Base-by-base conservation (phyloP, 1,139 yeast species). In the Suhomyces panamericanus region DNA sequence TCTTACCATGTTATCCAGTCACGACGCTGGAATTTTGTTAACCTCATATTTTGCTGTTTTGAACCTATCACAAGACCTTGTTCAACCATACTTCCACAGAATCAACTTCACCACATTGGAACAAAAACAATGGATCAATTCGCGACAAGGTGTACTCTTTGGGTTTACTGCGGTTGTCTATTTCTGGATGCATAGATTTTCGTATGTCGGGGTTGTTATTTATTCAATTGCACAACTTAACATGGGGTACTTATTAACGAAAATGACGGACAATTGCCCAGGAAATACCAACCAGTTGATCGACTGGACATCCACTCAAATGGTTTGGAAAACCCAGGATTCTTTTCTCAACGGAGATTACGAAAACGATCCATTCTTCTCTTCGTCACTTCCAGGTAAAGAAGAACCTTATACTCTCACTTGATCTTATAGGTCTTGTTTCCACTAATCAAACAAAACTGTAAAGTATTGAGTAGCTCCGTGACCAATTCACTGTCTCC, bases 151-250 rank as follows among this genome's bases (percentile, higher is more conserved):
- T 0, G 69, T 80, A 15, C 60, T 82, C 36, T 77, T 78, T 52
- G 87, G 87, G 2, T 81, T 80, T 52, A 80, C 83, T 1, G 57
- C 78, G n/a, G 71, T 75, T 38, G 78, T 74, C 58, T 78, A 68
- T 50, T 51, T 69, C 39, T 55, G 78, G 35, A 61, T 79, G 46
- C 62, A 67, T 35, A 43, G 48, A 30, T 60, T 74, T 17, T 81
- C 85, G 0, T 67, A 70, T 50, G 50, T 77, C 2, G 76, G 83
- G 0, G 67, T 78, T 14, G 55, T 80, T 7, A 64, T 72, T n/a
- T 78, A 78, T 51, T 79, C 80, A n/a, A 59, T 79, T 44, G 84
- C 83, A 3, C 78, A 80, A 54, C 70, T 81, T 6, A 70, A 77
- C 33, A 68, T 78, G 28, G 85, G 84, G 0, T 79, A 77, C 51